Percentiles rank a stretch among this genome's conserved stretches.
Conservation (phyloP, 208 protist genomes). For the Trypanosoma vivax region DNA sequence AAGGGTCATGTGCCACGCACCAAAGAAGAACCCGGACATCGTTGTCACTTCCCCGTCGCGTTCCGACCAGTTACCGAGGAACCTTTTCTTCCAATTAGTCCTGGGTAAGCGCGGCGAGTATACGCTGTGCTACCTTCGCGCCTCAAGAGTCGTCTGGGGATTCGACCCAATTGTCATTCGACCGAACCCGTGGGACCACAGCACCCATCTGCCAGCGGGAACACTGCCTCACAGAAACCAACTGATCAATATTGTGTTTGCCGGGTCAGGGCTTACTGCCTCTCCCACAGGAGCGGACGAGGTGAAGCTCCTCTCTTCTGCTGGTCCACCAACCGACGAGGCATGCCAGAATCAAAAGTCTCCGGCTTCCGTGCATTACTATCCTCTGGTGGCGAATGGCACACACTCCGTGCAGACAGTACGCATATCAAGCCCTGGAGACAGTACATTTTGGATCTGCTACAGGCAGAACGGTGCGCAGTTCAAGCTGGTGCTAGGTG, state of each 20-base stretch:
- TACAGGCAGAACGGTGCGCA: constrained; percentile 84
- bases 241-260: constrained; percentile 63
- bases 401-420: constrained; percentile 56
- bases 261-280: constrained; percentile 63
- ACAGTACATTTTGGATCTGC: constrained; percentile 59
- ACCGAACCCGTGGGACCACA: constrained; percentile 47
- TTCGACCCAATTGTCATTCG: constrained; percentile 46
- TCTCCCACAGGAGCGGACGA: constrained; percentile 25
- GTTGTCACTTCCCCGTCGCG: constrained; percentile 50
- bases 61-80: constrained; percentile 28
- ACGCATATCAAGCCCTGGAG: constrained; percentile 4
- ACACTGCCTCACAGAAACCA: constrained; percentile 22
- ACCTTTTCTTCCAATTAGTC: constrained; percentile 37
- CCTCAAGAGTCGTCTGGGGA: constrained; percentile 49
- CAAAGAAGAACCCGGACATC: constrained; percentile 7
- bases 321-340: constrained; percentile 8
- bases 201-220: constrained; percentile 24
- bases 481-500: constrained; percentile 51
- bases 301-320: constrained; percentile 58
- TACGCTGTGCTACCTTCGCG: constrained; percentile 20
- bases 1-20: constrained; percentile 40
- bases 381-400: constrained; percentile 65
- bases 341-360: constrained; percentile 22
- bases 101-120: constrained; percentile 38
- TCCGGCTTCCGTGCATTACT: constrained; percentile 20